Conservation (phyloP, 257 asterid species). For the Ajuga chamaepitys region DNA sequence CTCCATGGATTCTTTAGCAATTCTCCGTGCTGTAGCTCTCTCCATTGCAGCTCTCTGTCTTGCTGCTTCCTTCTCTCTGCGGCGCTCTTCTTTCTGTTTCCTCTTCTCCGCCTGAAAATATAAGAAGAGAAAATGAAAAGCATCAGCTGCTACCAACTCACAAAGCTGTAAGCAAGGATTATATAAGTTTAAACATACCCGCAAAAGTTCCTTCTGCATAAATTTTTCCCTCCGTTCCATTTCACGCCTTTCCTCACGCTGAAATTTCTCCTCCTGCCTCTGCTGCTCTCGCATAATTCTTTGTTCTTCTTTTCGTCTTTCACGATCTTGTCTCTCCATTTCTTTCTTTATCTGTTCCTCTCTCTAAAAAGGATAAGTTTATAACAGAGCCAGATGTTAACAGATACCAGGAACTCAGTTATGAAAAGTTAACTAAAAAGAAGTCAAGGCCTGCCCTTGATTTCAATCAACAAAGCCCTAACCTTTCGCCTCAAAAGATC, state of each 20-base stretch:
- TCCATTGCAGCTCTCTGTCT: constrained; percentile 87
- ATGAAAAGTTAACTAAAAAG: neutral
- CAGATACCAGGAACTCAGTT: constrained; percentile 1
- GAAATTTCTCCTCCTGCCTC: constrained; percentile 80
- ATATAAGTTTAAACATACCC: constrained; percentile 34
- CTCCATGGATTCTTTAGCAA: constrained; percentile 94
- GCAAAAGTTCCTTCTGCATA: constrained; percentile 80
- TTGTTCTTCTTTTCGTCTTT: constrained; percentile 80
- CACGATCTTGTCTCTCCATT: constrained; percentile 91
- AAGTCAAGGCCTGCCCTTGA: neutral
- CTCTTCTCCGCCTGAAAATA: constrained; percentile 77
- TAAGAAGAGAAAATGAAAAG: neutral
- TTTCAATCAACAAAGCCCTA: constrained; percentile 7
- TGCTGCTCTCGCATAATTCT: constrained; percentile 78
- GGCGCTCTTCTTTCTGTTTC: constrained; percentile 86
- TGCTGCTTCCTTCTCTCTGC: constrained; percentile 72
- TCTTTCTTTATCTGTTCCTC: constrained; percentile 95
- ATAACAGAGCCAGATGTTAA: constrained; percentile 20
- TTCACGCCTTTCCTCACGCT: constrained; percentile 98
- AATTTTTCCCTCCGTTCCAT: constrained; percentile 91
- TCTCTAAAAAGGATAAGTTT: constrained; percentile 37
- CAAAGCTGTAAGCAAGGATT: neutral
- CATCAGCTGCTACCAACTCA: neutral
- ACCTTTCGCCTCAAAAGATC: constrained; percentile 82
- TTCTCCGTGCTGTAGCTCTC: constrained; percentile 85